phyloP scores from a whole-genome alignment of 2,329 filamentous ascomycete species.

The Pyrenochaeta sp. region DNA sequence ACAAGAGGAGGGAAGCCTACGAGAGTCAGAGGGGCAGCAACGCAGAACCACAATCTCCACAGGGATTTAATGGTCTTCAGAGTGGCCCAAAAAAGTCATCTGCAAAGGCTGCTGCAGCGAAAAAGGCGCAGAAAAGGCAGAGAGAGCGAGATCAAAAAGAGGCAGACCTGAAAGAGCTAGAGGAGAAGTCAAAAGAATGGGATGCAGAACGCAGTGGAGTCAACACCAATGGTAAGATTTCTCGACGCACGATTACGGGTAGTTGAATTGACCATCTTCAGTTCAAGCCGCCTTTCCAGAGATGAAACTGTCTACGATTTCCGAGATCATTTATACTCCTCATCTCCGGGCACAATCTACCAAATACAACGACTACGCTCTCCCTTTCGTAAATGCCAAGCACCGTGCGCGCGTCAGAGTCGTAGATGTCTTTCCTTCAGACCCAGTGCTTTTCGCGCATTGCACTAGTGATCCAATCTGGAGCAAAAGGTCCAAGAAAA shows the following conservation, averaged over 20 bases:
- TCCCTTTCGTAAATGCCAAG: slow-evolving; percentile 78
- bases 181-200: slow-evolving; percentile 23
- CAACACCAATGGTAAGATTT: slow-evolving; percentile 53
- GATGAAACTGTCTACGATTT: slow-evolving; percentile 31
- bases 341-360: slow-evolving; percentile 46
- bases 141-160: slow-evolving; percentile 46
- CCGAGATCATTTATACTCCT: slow-evolving; percentile 59
- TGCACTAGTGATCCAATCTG: slow-evolving; percentile 48
- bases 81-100: slow-evolving; percentile 28
- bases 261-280: slow-evolving; percentile 31
- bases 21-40: too few species aligned
- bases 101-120: slow-evolving; percentile 29
- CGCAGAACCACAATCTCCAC: slow-evolving; percentile 18
- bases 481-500: slow-evolving; percentile 49
- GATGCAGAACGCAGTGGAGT: slow-evolving; percentile 20
- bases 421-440: slow-evolving; percentile 77
- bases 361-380: slow-evolving; percentile 50
- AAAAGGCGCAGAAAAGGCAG: slow-evolving; percentile 46
- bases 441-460: slow-evolving; percentile 73
- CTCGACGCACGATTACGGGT: neutral
- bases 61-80: slow-evolving; percentile 16
- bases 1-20: slow-evolving; percentile 72
- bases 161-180: slow-evolving; percentile 34
- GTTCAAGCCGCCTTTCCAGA: slow-evolving; percentile 58
- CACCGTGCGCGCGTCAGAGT: slow-evolving; percentile 77